Base-by-base conservation (phyloP, 257 asterid genomes). In the Phtheirospermum japonicum region DNA sequence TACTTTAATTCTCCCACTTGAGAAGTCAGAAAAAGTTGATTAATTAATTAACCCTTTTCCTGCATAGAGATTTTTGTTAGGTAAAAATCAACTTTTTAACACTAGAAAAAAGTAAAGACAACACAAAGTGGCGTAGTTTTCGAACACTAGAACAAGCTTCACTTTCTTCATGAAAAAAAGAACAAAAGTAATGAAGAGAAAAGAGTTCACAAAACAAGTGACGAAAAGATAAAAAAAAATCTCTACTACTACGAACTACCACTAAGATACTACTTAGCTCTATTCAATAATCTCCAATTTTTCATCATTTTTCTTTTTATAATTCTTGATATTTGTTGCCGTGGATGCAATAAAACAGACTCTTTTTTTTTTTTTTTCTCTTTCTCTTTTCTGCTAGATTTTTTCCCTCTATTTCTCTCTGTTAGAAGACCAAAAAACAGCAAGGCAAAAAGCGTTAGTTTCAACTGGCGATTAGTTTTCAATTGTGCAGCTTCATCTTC, bases 371-470 rank as follows among this genome's bases (percentile, higher is more conserved):
- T n/a, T n/a, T n/a, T n/a, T n/a, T n/a, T n/a, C n/a, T n/a, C n/a
- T n/a, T 32, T 66, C 51, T 49, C 49, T 39, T 39, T 62, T 20
- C 73, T 65, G 48, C 64, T 68, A 68, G 54, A 58, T 66, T 67
- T 46, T n/a, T 45, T n/a, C 18, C 54, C 26, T 64, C 56, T 57
- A 57, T 50, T 43, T 61, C 43, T 67, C 56, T 50, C 36, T 67
- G 85, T 81, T 77, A 77, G 84, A 77, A 72, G 57, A 77, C 83
- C 78, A 79, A 84, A 82, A 74, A 75, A 54, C 58, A 23, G 72
- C 74, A 63, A 20, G 69, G 66, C 73, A 75, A 72, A 73, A 71
- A 70, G 74, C 54, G 76, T 75, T 78, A 81, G 77, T 71, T 63
- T 9, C 72, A 71, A n/a, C 65, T 69, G 48, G 50, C 53, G 13